Evolutionary conservation across 345 rosid species (phyloP).

Genomic region (Acer campestre): DNA sequence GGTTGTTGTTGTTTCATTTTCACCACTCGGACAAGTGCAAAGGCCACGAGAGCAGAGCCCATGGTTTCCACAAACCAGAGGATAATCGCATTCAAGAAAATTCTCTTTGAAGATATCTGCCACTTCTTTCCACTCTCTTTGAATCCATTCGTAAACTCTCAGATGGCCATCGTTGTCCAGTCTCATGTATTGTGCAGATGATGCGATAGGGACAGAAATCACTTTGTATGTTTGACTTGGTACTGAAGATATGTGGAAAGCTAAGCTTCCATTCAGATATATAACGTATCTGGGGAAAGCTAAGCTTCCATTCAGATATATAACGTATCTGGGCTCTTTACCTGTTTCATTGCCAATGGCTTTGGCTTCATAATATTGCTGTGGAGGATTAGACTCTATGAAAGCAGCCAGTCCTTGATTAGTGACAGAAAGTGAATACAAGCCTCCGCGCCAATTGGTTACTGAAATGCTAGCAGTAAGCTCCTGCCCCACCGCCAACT

Average conservation of each 20-base stretch:
- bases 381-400: slow-evolving; percentile 21
- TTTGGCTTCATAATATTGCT: not conserved
- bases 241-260: slow-evolving; percentile 1
- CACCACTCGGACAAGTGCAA: slow-evolving; percentile 27
- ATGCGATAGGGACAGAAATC: not conserved
- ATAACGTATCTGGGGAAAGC: slow-evolving; percentile 3
- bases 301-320: not conserved
- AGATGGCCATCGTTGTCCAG: slow-evolving; percentile 35
- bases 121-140: slow-evolving; percentile 1
- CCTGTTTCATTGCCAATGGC: not conserved
- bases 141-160: slow-evolving; percentile 22
- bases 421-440: slow-evolving; percentile 25
- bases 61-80: slow-evolving; percentile 35
- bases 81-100: slow-evolving; percentile 25
- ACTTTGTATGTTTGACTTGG: not conserved
- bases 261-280: slow-evolving; percentile 15
- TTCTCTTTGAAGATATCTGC: slow-evolving; percentile 22
- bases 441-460: slow-evolving; percentile 8
- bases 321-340: slow-evolving; percentile 15
- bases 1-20: not conserved
- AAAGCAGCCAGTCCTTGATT: slow-evolving; percentile 19
- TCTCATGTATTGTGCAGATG: slow-evolving; percentile 13
- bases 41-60: slow-evolving; percentile 32
- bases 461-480: slow-evolving; percentile 2
- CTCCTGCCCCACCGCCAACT: not conserved